Percentiles rank a stretch among this genome's conserved stretches.
These are phyloP conservation scores for Zanthoxylum bungeanum DNA, from an alignment of 345 rosid genomes.

Conservation along the genomic window DNA sequence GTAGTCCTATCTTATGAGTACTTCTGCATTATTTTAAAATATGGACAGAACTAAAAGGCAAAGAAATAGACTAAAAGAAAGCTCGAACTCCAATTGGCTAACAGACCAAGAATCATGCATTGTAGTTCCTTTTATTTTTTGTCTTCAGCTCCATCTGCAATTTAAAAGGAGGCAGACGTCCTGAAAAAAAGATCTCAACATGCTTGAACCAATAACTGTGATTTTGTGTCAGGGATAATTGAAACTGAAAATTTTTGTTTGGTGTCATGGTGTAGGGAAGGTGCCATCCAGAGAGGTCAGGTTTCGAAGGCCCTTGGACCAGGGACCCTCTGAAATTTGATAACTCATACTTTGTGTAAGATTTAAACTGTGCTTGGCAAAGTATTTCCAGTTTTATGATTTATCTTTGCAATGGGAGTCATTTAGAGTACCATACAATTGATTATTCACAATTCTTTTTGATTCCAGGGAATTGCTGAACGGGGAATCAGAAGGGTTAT, in stretches of 20 bases:
- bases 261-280: conserved; percentile 55
- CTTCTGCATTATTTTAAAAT: not conserved
- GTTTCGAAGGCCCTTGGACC: conserved; percentile 98
- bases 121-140: not conserved
- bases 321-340: conserved; percentile 88
- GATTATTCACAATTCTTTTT: not conserved
- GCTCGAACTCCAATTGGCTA: not conserved
- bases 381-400: not conserved
- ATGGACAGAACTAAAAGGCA: not conserved
- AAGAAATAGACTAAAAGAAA: not conserved
- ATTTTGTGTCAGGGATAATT: not conserved
- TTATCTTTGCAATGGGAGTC: not conserved
- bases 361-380: conserved; percentile 8
- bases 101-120: not conserved
- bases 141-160: not conserved
- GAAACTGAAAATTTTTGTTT: conserved; percentile 10
- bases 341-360: conserved; percentile 92
- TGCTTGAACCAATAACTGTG: not conserved
- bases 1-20: not conserved
- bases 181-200: not conserved
- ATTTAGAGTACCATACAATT: not conserved
- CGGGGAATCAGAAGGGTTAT: conserved; percentile 74
- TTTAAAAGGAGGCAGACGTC: not conserved
- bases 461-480: conserved; percentile 60
- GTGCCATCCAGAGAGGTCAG: conserved; percentile 91